A percentile compares a stretch with the other conserved stretches of the same genome.
These are phyloP conservation scores for Globisporangium radiosum DNA, from an alignment of 352 stramenopile genomes.

Conservation along the genomic window DNA sequence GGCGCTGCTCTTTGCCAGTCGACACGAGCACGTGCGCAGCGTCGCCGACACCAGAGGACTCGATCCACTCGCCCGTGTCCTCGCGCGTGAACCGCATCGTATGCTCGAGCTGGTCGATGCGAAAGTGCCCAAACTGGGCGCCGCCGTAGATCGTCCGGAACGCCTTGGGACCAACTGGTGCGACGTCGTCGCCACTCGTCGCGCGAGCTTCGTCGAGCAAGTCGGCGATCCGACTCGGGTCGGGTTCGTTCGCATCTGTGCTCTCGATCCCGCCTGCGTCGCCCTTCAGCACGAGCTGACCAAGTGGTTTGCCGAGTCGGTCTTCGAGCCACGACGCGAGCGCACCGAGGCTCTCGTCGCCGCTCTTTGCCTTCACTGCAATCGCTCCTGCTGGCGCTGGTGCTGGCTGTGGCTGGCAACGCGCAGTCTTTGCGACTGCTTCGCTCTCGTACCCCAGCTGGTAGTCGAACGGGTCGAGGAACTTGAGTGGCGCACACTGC, in stretches of 20 bases:
- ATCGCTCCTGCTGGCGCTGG: background rate
- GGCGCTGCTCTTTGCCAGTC: constrained; percentile 15
- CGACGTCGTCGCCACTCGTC: background rate
- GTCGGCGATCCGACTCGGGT: background rate
- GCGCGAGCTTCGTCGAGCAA: constrained; percentile 6
- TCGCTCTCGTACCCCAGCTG: constrained; percentile 49
- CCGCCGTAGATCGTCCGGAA: constrained; percentile 49
- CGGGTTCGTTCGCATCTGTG: background rate
- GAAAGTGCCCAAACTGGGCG: constrained; percentile 48
- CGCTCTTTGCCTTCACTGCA: background rate
- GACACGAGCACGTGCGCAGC: constrained; percentile 34
- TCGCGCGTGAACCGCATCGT: constrained; percentile 54
- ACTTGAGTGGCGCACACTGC: constrained; percentile 31
- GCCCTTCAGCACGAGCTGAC: constrained; percentile 6
- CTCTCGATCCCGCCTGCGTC: background rate
- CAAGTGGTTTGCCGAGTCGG: constrained; percentile 26
- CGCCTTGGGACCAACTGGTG: constrained; percentile 1
- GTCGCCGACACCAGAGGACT: constrained; percentile 45
- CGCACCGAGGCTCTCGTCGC: constrained; percentile 1
- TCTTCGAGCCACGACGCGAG: constrained; percentile 52
- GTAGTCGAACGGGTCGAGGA: constrained; percentile 53
- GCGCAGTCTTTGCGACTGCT: constrained; percentile 35
- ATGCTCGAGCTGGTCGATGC: constrained; percentile 51
- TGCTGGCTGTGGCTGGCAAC: constrained; percentile 18
- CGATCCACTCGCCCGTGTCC: constrained; percentile 64